A percentile compares a stretch with the other conserved stretches of the same genome.
Conservation (phyloP, 352 stramenopile species). For the Phytophthora chlamydospora region DNA sequence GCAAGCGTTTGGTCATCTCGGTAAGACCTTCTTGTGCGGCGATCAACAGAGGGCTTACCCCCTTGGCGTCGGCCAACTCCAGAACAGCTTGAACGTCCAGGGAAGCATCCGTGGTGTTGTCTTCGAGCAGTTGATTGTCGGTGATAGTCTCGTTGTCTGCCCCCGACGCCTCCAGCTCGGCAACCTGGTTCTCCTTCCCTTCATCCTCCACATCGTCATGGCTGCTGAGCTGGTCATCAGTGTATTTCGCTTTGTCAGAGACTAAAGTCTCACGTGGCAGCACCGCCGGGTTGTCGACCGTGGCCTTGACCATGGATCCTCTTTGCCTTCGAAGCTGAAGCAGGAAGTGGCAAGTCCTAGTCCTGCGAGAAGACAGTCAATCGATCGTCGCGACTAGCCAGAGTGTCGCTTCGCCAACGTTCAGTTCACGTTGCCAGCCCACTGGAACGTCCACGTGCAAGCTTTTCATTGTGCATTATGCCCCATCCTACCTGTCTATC, state of each 20-base stretch:
- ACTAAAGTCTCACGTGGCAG: conserved; percentile 16
- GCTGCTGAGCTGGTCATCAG: not conserved
- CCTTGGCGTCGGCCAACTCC: conserved; percentile 15
- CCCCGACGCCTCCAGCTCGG: not conserved
- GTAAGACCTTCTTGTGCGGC: conserved; percentile 26
- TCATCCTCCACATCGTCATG: not conserved
- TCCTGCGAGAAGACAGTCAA: too few species aligned
- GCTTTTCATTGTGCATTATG: conserved; percentile 21
- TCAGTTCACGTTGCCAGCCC: too few species aligned
- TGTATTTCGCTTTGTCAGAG: conserved; percentile 3
- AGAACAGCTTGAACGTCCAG: conserved; percentile 22
- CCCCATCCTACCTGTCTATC: conserved; percentile 12
- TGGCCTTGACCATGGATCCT: conserved; percentile 10
- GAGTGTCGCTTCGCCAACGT: too few species aligned
- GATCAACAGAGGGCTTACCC: conserved; percentile 35
- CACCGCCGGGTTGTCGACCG: conserved; percentile 2
- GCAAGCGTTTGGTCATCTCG: conserved; percentile 20
- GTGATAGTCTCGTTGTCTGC: conserved; percentile 3
- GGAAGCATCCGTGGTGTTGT: not conserved
- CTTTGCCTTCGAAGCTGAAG: too few species aligned
- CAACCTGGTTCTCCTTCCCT: conserved; percentile 6
- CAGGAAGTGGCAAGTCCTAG: too few species aligned
- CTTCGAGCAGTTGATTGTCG: conserved; percentile 20
- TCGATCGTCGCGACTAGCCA: too few species aligned
- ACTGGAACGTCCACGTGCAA: too few species aligned